Evolutionary conservation across 805 yeast species (phyloP).

Genomic region (Yarrowia bubula): DNA sequence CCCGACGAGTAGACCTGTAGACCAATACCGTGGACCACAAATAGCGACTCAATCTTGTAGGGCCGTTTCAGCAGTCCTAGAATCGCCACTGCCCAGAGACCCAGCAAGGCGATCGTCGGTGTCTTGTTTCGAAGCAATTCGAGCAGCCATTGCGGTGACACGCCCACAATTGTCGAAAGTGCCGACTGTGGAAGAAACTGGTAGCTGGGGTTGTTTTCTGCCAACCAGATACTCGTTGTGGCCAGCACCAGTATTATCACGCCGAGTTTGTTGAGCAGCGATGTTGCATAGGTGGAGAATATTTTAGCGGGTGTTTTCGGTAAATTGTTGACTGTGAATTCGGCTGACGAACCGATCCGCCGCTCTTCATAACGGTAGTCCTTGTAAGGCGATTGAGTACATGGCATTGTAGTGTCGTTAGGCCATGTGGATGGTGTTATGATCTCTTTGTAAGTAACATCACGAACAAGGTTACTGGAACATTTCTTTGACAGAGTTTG

Average conservation of each 20-base stretch:
- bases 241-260: not conserved
- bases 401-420: constrained; percentile 6
- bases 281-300: not conserved
- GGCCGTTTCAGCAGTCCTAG: constrained; percentile 5
- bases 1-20: constrained; percentile 21
- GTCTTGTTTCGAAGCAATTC: not conserved
- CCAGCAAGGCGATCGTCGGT: not conserved
- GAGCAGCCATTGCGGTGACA: not conserved
- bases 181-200: not conserved
- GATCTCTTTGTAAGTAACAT: not conserved
- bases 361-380: constrained; percentile 13
- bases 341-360: constrained; percentile 15
- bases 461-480: not conserved
- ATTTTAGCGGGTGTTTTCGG: constrained; percentile 2
- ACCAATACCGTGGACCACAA: constrained; percentile 13
- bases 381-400: constrained; percentile 17
- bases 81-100: not conserved
- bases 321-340: not conserved
- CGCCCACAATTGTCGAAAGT: not conserved
- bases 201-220: not conserved
- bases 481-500: not conserved
- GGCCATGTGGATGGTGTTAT: not conserved
- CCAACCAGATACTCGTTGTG: not conserved
- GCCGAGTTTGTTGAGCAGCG: not conserved
- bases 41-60: constrained; percentile 1